Conservation (phyloP, 2,329 filamentous ascomycete species). For the Periglandula ipomoeae region DNA sequence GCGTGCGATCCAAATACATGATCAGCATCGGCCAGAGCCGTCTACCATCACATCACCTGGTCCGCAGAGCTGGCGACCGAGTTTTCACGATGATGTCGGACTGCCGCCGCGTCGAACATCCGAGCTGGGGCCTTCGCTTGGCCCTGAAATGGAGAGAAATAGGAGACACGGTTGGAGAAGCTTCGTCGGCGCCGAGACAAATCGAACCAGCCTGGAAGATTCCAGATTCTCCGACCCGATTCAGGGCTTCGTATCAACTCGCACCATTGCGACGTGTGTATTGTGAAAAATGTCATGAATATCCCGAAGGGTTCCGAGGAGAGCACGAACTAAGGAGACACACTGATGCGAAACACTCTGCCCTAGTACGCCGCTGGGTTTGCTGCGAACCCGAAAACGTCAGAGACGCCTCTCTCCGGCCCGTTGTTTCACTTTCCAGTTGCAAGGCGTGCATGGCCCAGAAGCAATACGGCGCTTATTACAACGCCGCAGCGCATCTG, state of each 20-base stretch:
- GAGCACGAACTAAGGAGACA: constrained; percentile 77
- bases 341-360: constrained; percentile 47
- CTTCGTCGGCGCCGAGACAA: constrained; percentile 30
- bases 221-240: constrained; percentile 27
- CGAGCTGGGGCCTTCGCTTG: constrained; percentile 3
- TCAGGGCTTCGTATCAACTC: constrained; percentile 37
- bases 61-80: constrained; percentile 7
- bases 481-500: constrained; percentile 50
- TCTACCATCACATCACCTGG: background rate
- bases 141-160: constrained; percentile 11
- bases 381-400: constrained; percentile 40
- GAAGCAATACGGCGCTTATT: constrained; percentile 50
- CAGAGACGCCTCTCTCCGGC: constrained; percentile 30
- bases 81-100: constrained; percentile 10
- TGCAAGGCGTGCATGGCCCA: constrained; percentile 49
- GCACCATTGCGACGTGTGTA: constrained; percentile 61
- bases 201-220: constrained; percentile 32
- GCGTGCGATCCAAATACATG: constrained; percentile 4
- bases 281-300: constrained; percentile 70
- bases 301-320: constrained; percentile 80
- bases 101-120: constrained; percentile 7
- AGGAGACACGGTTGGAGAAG: constrained; percentile 38
- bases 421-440: constrained; percentile 41
- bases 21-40: constrained; percentile 7
- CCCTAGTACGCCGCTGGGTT: constrained; percentile 46